Evolutionary conservation across 331 rosid genomes (phyloP), one percentile per base, ranked within the genome.

Genomic region (Pyracantha coccinea): DNA sequence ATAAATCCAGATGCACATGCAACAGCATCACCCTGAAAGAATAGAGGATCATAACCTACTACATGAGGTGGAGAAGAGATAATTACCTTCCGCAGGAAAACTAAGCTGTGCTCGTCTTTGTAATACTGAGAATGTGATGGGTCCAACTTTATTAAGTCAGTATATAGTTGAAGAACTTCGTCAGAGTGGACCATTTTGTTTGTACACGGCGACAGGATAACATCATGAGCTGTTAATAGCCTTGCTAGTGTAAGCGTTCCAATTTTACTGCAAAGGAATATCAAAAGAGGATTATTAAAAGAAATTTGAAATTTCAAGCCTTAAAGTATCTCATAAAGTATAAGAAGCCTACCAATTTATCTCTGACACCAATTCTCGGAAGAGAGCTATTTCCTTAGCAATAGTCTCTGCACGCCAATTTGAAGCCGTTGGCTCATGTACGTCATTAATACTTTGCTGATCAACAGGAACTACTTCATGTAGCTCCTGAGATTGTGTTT

Each of bases 191-290:
- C 58, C 74, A 73, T 69, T 71, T 79, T 85, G 33, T 78, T 80
- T 29, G 81, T 82, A 73, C 20, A 71, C 52, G 75, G 83, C 81
- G 86, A 84, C 77, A 83, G 62, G 66, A 91, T 38, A 28, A 68
- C 74, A 81, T 85, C 93, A 78, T 80, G 85, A 74, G 97, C 97
- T 66, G 76, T 85, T 83, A 95, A 76, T 84, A 95, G 83, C 85
- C 97, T 89, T 66, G 99, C 96, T 66, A 92, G 90, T 29, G 89
- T 84, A 73, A 92, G 99, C 87, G 86, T 95, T 75, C 97, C 97
- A 66, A 95, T 88, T 86, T 95, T 95, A 83, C 97, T 95, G 65
- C 85, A 82, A 67, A 65, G 8, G 57, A 47, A 19, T 21, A 57
- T 15, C 17, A 25, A 75, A 79, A 78, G 27, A 50, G 25, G 50